Percentiles rank a stretch among this genome's conserved stretches.
phyloP scores from a whole-genome alignment of 1,284 basidiomycete species.

The Ceratobasidium theobromae region DNA sequence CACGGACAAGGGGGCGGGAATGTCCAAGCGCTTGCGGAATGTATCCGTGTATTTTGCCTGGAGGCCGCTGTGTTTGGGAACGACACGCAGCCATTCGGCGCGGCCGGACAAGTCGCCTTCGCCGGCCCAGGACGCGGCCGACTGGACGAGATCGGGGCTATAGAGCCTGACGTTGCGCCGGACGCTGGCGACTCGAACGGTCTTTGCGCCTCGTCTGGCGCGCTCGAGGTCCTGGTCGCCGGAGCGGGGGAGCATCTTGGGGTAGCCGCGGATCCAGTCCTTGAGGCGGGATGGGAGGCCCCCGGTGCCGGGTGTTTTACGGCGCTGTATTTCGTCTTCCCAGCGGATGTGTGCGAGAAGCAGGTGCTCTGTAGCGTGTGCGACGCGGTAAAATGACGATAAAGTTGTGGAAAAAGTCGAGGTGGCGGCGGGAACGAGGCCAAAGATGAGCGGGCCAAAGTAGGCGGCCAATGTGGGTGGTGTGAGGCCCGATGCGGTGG shows the following conservation, averaged over 20 bases:
- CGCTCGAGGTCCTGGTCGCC: slow-evolving; percentile 37
- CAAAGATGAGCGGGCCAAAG: slow-evolving; percentile 85
- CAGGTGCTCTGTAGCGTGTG: slow-evolving; percentile 85
- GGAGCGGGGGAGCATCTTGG: slow-evolving; percentile 56
- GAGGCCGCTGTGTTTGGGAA: slow-evolving; percentile 43
- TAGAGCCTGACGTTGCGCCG: slow-evolving; percentile 80
- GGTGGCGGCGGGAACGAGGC: slow-evolving; percentile 58
- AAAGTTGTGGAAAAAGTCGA: slow-evolving; percentile 72
- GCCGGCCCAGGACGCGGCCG: slow-evolving; percentile 67
- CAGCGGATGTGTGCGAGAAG: slow-evolving; percentile 81
- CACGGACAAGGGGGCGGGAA: slow-evolving; percentile 29
- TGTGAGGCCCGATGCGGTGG: slow-evolving; percentile 76
- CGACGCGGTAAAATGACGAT: slow-evolving; percentile 73
- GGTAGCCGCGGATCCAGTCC: slow-evolving; percentile 86
- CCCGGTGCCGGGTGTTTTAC: slow-evolving; percentile 54
- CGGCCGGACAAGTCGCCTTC: slow-evolving; percentile 54
- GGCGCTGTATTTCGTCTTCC: slow-evolving; percentile 53
- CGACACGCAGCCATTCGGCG: slow-evolving; percentile 73
- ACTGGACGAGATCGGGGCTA: slow-evolving; percentile 73
- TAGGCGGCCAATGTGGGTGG: slow-evolving; percentile 82
- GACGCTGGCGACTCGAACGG: slow-evolving; percentile 69
- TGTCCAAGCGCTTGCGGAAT: slow-evolving; percentile 36
- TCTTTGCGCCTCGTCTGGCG: slow-evolving; percentile 71
- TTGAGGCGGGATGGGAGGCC: slow-evolving; percentile 76
- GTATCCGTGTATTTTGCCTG: slow-evolving; percentile 34